Base-by-base conservation (phyloP, 192 early-diverging fungal genomes). In the Coemansia sp. region DNA sequence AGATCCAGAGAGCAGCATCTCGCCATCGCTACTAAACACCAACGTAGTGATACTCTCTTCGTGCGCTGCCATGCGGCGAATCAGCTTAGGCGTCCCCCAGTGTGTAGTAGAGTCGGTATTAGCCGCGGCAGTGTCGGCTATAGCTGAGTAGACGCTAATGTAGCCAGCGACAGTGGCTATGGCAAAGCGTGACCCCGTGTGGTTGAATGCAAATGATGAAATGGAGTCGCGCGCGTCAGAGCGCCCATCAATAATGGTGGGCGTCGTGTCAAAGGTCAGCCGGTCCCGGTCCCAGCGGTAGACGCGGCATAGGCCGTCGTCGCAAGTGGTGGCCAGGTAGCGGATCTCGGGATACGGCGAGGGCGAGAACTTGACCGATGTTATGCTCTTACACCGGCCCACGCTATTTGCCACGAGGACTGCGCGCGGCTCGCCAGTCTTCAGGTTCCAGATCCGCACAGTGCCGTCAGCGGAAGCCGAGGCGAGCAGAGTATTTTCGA, bases 401-500 rank as follows among this genome's bases (percentile, higher is more conserved):
- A 71, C 64, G 17, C 67, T 64, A 30, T 86, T 77, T 43, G 64
- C 62, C 4, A 77, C 46, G 14, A 93, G 76, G n/a, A 89, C 88
- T 3, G 85, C 84, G 19, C 91, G 67, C 19, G 90, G 92, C 28
- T 86, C 86, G 53, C 87, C 90, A 0, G 88, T 89, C 64, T 88
- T 85, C 61, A 93, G 68, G 59, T 89, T 86, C 93, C 92, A 96
- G 1, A 96, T 85, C 13, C 88, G 86, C 8, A 93, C 77, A 16
- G 88, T 89, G n/a, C 90, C 87, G 67, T 96, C 93, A 6, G 85
- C 76, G 9, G 91, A 90, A 3, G 93, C 87, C 2, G 92, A 89
- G 2, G 92, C 93, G 17, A 96, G 72, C 64, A 94, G 73, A 6
- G 90, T 93, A 75, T 93, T 94, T 30, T 92, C 90, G 13, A 82